Percentiles rank a stretch among this genome's conserved stretches.
Conservation (phyloP, 2,329 filamentous ascomycete genomes). For the Colletotrichum agaves region DNA sequence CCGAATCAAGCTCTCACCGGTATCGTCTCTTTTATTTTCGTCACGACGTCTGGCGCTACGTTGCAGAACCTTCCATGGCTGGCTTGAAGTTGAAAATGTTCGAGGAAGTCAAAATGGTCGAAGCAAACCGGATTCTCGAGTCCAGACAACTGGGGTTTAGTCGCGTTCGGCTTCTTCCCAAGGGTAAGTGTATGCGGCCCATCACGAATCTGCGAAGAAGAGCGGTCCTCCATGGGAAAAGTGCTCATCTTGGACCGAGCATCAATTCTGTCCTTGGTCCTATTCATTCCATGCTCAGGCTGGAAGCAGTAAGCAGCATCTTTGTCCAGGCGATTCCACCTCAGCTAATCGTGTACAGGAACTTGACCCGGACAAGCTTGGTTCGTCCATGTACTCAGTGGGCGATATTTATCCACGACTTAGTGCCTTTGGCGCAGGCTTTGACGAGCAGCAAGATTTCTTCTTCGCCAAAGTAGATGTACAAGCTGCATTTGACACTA, state of each 20-base stretch:
- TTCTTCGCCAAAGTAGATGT: constrained; percentile 97
- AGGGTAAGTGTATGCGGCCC: constrained; percentile 78
- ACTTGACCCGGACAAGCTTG: constrained; percentile 70
- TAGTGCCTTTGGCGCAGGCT: constrained; percentile 70
- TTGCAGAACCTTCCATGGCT: constrained; percentile 78
- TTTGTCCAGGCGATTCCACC: too few relatives aligned
- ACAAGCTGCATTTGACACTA: constrained; percentile 92
- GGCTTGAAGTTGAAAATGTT: constrained; percentile 79
- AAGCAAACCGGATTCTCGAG: constrained; percentile 67
- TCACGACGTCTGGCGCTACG: constrained; percentile 86
- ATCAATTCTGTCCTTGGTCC: constrained; percentile 70
- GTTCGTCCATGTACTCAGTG: constrained; percentile 83
- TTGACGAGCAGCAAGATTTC: constrained; percentile 59
- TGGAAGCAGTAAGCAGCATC: constrained; percentile 73
- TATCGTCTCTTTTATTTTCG: constrained; percentile 93
- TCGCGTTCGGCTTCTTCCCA: constrained; percentile 84
- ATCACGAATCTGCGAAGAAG: constrained; percentile 87
- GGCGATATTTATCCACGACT: constrained; percentile 82
- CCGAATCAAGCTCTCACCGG: constrained; percentile 83
- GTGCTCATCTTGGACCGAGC: constrained; percentile 66
- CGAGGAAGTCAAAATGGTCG: constrained; percentile 73
- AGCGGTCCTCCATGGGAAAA: constrained; percentile 64
- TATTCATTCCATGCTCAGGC: constrained; percentile 79
- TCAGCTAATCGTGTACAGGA: constrained; percentile 40
- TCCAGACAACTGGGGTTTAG: constrained; percentile 78